Evolutionary conservation across 257 asterid species (phyloP).

Genomic region (Solanum arcanum): DNA sequence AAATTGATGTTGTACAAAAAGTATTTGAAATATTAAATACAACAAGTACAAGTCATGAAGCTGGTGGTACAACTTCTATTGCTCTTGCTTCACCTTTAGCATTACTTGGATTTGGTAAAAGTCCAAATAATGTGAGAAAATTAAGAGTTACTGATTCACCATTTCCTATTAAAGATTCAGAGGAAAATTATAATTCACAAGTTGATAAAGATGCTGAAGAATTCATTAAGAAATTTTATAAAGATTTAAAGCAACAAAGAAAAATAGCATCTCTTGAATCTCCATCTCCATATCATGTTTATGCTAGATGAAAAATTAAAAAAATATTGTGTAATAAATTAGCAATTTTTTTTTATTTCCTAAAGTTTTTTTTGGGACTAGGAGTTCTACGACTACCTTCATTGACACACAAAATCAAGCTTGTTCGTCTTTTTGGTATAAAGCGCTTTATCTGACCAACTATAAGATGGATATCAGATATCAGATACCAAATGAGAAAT

Average conservation of each 20-base stretch:
- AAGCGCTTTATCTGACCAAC: neutral
- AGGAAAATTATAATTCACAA: constrained; percentile 11
- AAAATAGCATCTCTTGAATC: constrained; percentile 25
- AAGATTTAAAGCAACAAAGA: constrained; percentile 32
- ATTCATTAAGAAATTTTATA: constrained; percentile 36
- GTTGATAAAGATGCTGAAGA: constrained; percentile 42
- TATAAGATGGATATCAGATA: neutral
- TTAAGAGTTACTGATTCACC: constrained; percentile 39
- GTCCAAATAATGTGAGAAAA: constrained; percentile 26
- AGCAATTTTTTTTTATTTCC: neutral
- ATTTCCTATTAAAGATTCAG: constrained; percentile 21
- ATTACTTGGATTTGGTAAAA: constrained; percentile 30
- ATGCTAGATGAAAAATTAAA: neutral
- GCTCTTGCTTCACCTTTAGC: neutral
- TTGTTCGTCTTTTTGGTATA: neutral
- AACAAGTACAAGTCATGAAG: neutral
- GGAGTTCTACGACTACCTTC: neutral
- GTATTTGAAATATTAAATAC: constrained; percentile 10
- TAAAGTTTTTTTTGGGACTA: neutral
- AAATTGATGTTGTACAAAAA: neutral
- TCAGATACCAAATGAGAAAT: neutral
- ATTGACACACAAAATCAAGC: neutral
- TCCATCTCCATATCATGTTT: constrained; percentile 35
- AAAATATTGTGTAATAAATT: neutral
- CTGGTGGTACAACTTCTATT: neutral